Conservation (phyloP, 1,284 basidiomycete species). For the Malassezia equina region DNA sequence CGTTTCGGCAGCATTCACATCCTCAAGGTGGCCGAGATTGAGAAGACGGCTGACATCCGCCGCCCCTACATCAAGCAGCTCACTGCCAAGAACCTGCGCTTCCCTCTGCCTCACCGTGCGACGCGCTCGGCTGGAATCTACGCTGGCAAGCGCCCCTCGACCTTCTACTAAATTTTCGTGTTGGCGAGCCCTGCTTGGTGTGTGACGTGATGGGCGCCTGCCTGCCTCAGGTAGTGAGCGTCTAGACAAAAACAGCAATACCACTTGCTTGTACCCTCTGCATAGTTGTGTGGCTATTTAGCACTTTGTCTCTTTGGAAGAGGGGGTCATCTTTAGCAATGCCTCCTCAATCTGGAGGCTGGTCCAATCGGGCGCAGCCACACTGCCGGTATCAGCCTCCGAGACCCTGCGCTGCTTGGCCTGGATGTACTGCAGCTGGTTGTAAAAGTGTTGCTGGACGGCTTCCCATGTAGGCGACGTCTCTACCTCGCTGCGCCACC, state of each 20-base stretch:
- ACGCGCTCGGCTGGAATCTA: conserved; percentile 49
- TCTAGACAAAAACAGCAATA: conserved; percentile 18
- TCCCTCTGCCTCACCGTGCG: conserved; percentile 89
- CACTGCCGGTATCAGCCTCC: conserved; percentile 1
- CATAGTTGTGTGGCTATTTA: neutral
- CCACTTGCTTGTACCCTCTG: conserved; percentile 7
- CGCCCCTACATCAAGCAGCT: conserved; percentile 86
- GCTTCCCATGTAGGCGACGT: conserved; percentile 67
- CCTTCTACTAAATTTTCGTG: conserved; percentile 48
- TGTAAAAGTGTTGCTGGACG: conserved; percentile 81
- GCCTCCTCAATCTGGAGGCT: conserved; percentile 28
- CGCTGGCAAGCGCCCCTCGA: conserved; percentile 50
- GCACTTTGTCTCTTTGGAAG: neutral
- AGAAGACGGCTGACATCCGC: conserved; percentile 83
- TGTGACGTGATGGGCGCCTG: neutral
- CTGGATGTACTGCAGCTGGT: conserved; percentile 74
- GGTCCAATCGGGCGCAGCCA: conserved; percentile 31
- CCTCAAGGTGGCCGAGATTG: conserved; percentile 82
- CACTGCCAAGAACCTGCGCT: conserved; percentile 76
- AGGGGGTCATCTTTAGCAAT: conserved; percentile 13
- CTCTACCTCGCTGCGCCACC: neutral
- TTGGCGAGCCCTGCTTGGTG: neutral
- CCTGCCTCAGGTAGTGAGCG: conserved; percentile 7
- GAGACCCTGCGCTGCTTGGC: conserved; percentile 54
- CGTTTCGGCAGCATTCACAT: conserved; percentile 98